Base-by-base conservation (phyloP, 1,284 basidiomycete species). In the Gymnopus androsaceus region DNA sequence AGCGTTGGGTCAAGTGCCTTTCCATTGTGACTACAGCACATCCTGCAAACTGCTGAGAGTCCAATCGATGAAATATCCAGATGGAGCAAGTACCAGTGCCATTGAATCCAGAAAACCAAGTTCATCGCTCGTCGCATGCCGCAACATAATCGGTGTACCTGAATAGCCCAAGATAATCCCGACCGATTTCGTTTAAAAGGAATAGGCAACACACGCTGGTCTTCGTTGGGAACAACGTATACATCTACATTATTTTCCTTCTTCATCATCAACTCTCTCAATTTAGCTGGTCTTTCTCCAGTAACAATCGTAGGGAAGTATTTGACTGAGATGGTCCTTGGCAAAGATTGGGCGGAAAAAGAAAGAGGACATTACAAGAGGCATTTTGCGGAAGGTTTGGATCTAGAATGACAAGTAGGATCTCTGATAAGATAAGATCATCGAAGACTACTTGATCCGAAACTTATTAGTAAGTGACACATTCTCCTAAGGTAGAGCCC, bases 81-180 rank as follows among this genome's bases (percentile, higher is more conserved):
- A 55, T 58, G 15, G 38, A 41, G 65, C 73, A 60, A 85, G 93
- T 95, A 58, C 96, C 94, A 19, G 94, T 96, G 34, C 95, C 96
- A 59, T 84, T 92, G 75, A 98, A 98, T 11, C 92, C 92, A 34
- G 93, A 94, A 59, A 98, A 91, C 74, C 84, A 97, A 0, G 84
- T 89, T 25, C 95, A 80, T 44, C 95, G 80, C 55, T 91, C 80
- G 71, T 98, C 95, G 60, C 88, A 92, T 28, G 82, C 77, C 0
- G 93, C 92, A 30, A 89, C 81, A 71, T 97, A 97, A 70, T 98
- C 95, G 71, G 92, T 95, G 12, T 83, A 54, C 50, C 34, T 25
- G n/a, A 14, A 33, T 36, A 46, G 48, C 33, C 41, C 23, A 27
- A 27, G 49, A 60, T 21, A 38, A 38, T 36, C n/a, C n/a, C n/a